Conservation (phyloP, 345 rosid genomes). For the Citrus medica region DNA sequence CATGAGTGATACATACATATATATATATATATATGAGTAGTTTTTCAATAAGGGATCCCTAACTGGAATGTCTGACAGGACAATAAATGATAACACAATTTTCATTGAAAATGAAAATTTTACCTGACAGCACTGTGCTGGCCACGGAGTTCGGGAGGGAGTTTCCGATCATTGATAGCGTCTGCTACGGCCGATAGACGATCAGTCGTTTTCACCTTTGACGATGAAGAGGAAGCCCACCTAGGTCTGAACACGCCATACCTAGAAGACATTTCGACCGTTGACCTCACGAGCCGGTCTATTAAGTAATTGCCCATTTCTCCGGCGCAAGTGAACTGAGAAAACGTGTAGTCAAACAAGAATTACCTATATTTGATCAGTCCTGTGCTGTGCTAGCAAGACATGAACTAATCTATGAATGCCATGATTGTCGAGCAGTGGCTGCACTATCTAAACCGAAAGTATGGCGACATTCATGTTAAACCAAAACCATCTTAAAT, state of each 20-base stretch:
- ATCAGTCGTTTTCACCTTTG: slow-evolving; percentile 48
- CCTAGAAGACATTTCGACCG: slow-evolving; percentile 8
- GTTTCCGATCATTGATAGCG: slow-evolving; percentile 77
- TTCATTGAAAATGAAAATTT: background rate
- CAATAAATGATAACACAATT: background rate
- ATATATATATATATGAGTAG: too few relatives aligned
- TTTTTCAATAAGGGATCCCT: too few relatives aligned
- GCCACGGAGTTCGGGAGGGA: slow-evolving; percentile 91
- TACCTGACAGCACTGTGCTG: slow-evolving; percentile 70
- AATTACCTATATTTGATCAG: background rate
- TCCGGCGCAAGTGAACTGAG: background rate
- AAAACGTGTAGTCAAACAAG: background rate
- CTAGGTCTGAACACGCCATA: slow-evolving; percentile 15
- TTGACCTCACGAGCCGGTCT: slow-evolving; percentile 17
- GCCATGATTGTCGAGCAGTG: background rate
- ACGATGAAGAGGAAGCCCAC: slow-evolving; percentile 38
- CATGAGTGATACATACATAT: background rate
- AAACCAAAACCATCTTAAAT: too few relatives aligned
- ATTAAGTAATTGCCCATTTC: background rate
- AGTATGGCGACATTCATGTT: too few relatives aligned
- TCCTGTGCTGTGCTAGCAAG: background rate
- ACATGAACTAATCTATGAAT: background rate
- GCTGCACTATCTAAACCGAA: background rate
- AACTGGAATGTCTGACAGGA: background rate
- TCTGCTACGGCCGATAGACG: slow-evolving; percentile 68